Percentiles rank a stretch among this genome's conserved stretches.
phyloP scores from a whole-genome alignment of 352 stramenopile species.

The Phytophthora pisi region DNA sequence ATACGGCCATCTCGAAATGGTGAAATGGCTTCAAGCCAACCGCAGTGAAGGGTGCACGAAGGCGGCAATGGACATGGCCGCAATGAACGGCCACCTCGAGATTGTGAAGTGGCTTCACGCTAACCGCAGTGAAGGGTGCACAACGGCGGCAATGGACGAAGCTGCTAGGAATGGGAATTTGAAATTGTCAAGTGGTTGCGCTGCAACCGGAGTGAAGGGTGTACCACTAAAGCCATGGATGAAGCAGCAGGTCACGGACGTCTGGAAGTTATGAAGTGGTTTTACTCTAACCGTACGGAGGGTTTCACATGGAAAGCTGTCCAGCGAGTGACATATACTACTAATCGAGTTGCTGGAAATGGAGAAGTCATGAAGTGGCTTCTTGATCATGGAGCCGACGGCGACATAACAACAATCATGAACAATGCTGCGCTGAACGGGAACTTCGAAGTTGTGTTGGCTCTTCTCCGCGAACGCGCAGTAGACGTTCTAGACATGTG shows the following conservation, averaged over 20 bases:
- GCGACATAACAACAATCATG: not conserved
- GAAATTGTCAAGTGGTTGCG: too few species aligned
- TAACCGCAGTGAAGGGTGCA: not conserved
- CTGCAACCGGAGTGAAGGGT: not conserved
- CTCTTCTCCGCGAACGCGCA: not conserved
- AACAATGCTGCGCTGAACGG: not conserved
- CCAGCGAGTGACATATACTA: too few species aligned
- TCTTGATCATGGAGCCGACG: not conserved
- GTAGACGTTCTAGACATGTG: too few species aligned
- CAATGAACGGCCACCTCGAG: not conserved
- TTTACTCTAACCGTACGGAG: not conserved
- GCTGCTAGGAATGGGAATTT: too few species aligned
- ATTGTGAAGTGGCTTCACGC: not conserved
- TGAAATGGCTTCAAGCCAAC: too few species aligned
- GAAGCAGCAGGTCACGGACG: not conserved
- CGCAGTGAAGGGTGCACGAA: too few species aligned
- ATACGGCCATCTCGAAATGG: not conserved
- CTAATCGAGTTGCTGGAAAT: too few species aligned
- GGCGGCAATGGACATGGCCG: too few species aligned
- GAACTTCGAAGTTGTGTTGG: not conserved
- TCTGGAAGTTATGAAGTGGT: not conserved
- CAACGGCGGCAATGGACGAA: not conserved
- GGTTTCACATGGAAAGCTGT: too few species aligned
- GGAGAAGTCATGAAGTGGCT: not conserved
- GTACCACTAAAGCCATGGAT: not conserved